Conservation (phyloP, 805 yeast genomes). For the Hanseniaspora hatyaiensis region DNA sequence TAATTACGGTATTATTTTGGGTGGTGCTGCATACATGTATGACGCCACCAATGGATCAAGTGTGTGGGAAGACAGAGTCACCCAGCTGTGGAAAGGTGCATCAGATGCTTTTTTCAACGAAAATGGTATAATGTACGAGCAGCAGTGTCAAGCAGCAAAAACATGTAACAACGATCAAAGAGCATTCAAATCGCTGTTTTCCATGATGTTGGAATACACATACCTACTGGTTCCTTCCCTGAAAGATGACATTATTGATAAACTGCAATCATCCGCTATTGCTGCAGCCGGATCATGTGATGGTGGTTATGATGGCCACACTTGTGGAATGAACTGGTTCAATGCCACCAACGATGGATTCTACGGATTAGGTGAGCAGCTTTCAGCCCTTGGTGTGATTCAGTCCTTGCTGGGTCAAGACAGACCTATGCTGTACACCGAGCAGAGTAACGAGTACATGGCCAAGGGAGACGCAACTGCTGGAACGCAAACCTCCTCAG, state of each 20-base stretch:
- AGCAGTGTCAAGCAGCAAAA: slow-evolving; percentile 42
- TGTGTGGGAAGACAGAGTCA: slow-evolving; percentile 41
- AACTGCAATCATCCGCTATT: slow-evolving; percentile 40
- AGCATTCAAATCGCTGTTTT: slow-evolving; percentile 55
- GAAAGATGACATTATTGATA: slow-evolving; percentile 32
- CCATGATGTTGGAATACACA: slow-evolving; percentile 52
- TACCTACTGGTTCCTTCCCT: slow-evolving; percentile 43
- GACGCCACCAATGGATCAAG: slow-evolving; percentile 47
- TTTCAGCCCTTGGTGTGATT: slow-evolving; percentile 57
- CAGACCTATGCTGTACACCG: slow-evolving; percentile 40
- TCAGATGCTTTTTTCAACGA: slow-evolving; percentile 38
- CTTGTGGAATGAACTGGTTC: slow-evolving; percentile 66
- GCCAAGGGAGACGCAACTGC: slow-evolving; percentile 45
- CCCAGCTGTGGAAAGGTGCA: slow-evolving; percentile 37
- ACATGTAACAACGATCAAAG: slow-evolving; percentile 67
- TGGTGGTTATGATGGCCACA: slow-evolving; percentile 64
- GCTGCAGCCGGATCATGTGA: slow-evolving; percentile 63
- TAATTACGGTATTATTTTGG: slow-evolving; percentile 61
- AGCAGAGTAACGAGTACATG: slow-evolving; percentile 41
- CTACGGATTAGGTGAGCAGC: slow-evolving; percentile 71
- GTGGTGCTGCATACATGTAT: slow-evolving; percentile 66
- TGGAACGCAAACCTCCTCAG: slow-evolving; percentile 34
- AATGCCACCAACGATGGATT: slow-evolving; percentile 45
- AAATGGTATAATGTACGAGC: slow-evolving; percentile 45
- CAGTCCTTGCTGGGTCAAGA: slow-evolving; percentile 37